These are phyloP conservation scores for Verticillium zaregamsianum DNA, from an alignment of 2,329 filamentous ascomycete genomes.

Conservation along the genomic window DNA sequence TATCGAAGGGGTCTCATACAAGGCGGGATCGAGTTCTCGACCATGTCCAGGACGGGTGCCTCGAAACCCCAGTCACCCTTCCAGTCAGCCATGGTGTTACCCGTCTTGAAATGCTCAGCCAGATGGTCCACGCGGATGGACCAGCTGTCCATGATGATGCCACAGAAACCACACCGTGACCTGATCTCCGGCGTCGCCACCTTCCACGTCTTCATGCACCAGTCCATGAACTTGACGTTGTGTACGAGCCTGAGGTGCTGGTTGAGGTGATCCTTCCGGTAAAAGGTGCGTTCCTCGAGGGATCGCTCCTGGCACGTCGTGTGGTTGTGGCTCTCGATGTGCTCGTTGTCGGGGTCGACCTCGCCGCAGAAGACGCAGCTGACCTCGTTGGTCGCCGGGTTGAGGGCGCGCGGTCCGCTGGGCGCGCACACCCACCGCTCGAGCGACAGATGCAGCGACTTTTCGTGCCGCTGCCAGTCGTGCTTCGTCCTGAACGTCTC, in stretches of 20 bases:
- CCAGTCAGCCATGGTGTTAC: constrained; percentile 65
- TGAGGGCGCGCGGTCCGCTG: constrained; percentile 49
- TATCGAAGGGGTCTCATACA: constrained; percentile 45
- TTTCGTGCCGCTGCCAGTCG: constrained; percentile 69
- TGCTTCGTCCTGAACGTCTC: constrained; percentile 65
- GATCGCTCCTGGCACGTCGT: constrained; percentile 63
- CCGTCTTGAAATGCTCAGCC: constrained; percentile 64
- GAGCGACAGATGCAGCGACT: constrained; percentile 60
- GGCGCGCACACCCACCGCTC: constrained; percentile 63
- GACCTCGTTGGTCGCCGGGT: constrained; percentile 53
- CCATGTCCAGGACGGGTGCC: constrained; percentile 53
- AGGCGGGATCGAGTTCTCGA: constrained; percentile 63
- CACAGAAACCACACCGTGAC: constrained; percentile 63
- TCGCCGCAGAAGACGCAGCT: constrained; percentile 58
- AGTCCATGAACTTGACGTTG: constrained; percentile 54
- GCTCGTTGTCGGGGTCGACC: constrained; percentile 49
- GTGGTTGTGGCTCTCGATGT: constrained; percentile 57
- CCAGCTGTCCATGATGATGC: constrained; percentile 59
- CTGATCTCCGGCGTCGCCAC: constrained; percentile 56
- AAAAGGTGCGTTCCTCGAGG: constrained; percentile 59
- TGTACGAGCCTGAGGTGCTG: constrained; percentile 62
- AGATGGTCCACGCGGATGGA: constrained; percentile 56
- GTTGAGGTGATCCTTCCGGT: constrained; percentile 63
- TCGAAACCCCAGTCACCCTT: constrained; percentile 69
- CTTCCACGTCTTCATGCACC: constrained; percentile 65